Evolutionary conservation across 2,329 filamentous ascomycete species (phyloP), one percentile per base, ranked within the genome.

Genomic region (Fusarium sp.): DNA sequence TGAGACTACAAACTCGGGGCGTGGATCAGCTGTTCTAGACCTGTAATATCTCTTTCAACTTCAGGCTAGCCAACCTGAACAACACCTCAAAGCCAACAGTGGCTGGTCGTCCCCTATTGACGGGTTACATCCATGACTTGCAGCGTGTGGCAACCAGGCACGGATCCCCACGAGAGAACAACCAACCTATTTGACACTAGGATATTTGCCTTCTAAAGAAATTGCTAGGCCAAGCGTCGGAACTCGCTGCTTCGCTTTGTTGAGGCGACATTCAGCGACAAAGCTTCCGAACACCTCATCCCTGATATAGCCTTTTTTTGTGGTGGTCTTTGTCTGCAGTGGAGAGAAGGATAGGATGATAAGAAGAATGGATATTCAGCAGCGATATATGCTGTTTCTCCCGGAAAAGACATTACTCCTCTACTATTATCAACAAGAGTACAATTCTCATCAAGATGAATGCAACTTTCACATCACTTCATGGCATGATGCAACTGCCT

Each of bases 231-330:
- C n/a, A 48, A 43, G 35, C 20, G 10, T 39, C 55, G 51, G 57
- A 64, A 60, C 55, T 68, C 63, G 64, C 59, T 60, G 52, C n/a
- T 37, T 52, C 28, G 46, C 68, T 74, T 71, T 72, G 68, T 59
- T 26, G 35, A 45, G n/a, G 30, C 35, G 37, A 59, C 57, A 57
- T 33, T 33, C 41, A 26, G 17, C 33, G 54, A 73, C 72, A 73
- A 73, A 74, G 71, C 70, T 53, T 60, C 51, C 33, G 26, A 45
- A 28, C 45, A 41, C 33, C 46, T 58, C 58, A 30, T 46, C 39
- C 47, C 53, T 39, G 66, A 53, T 55, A 59, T 57, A 59, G 52
- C n/a, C 49, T 26, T 44, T 44, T 44, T 33, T 46, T 60, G 33
- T 37, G 30, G n/a, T 55, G 50, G 66, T 51, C 59, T 60, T 65